These are phyloP conservation scores for Trichocomaceae sp. DNA, from an alignment of 2,329 filamentous ascomycete species.

Conservation along the genomic window DNA sequence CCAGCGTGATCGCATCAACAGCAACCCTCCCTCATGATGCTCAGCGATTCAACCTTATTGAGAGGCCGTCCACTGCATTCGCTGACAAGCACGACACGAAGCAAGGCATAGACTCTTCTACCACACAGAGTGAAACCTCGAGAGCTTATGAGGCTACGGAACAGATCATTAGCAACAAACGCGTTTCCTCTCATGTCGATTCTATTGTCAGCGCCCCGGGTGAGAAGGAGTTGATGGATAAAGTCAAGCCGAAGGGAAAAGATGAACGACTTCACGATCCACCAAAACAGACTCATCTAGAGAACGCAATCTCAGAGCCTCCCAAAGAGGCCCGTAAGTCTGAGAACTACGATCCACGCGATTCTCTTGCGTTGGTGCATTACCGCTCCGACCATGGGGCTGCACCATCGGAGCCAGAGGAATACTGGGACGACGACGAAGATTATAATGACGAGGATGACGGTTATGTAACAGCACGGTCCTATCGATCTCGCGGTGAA, in stretches of 20 bases:
- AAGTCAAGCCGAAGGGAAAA: conserved; percentile 11
- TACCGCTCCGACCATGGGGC: conserved; percentile 19
- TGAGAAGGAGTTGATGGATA: conserved; percentile 1
- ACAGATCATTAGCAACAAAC: background rate
- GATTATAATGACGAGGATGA: conserved; percentile 69
- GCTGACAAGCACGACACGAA: background rate
- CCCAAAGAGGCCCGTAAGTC: conserved; percentile 14
- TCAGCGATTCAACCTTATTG: background rate
- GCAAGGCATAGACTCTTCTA: background rate
- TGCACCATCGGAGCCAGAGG: conserved; percentile 51
- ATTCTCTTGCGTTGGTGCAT: conserved; percentile 18
- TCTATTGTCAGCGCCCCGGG: background rate
- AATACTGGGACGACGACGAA: conserved; percentile 71
- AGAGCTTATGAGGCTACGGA: conserved; percentile 1
- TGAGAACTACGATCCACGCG: conserved; percentile 10
- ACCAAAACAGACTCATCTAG: conserved; percentile 4
- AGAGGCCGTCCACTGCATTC: background rate
- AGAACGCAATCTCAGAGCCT: background rate
- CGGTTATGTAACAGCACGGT: conserved; percentile 68
- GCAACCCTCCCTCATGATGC: conserved; percentile 8
- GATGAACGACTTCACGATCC: conserved; percentile 10
- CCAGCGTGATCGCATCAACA: conserved; percentile 26
- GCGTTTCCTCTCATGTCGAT: background rate
- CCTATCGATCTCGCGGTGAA: conserved; percentile 67
- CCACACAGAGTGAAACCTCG: background rate